Evolutionary conservation across 1,139 yeast genomes (phyloP), one percentile per base, ranked within the genome.

Genomic region (Magnusiomyces paraingens): DNA sequence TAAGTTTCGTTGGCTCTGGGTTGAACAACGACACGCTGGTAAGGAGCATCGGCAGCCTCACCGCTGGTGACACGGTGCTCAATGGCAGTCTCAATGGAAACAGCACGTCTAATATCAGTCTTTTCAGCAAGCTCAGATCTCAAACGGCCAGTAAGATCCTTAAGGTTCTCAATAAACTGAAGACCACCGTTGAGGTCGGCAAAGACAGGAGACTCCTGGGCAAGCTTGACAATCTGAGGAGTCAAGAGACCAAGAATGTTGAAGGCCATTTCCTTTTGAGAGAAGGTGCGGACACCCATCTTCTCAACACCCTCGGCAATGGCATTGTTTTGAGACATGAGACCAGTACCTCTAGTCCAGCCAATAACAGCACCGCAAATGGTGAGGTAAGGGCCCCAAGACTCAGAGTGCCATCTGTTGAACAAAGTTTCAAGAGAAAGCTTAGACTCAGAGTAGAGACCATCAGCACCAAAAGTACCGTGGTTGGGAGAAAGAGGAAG

Each of bases 281-380:
- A 86, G 81, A 91, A 93, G 50, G 99, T 93, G 76, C 99, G 87
- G 54, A 93, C 97, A 66, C 99, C 98, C 61, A 86, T 77, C 70
- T 83, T 83, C 76, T 93, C 99, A 69, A 93, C 88, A 64, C 97
- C 97, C 75, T 91, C 97, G 57, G 99, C 97, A 71, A 93, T 89
- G 70, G 90, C 86, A 77, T 93, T 93, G 80, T 93, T 93, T 65
- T 86, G 97, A 67, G 91, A 80, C 99, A 93, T 93, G 70, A 93
- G 84, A 70, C 99, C 99, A 59, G 99, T 93, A 74, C 99, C 99
- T 81, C 99, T 89, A 60, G 99, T 93, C 99, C 99, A 93, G 70
- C 99, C 99, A 73, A 93, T 93, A 62, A 93, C 82, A 53, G 98
- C 97, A 79, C 99, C 99, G 74, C 98, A 91, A 60, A 93, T 79